A percentile compares a stretch with the other conserved stretches of the same genome.
These are phyloP conservation scores for Claviceps paspali DNA, from an alignment of 2,329 filamentous ascomycete genomes.

Conservation along the genomic window DNA sequence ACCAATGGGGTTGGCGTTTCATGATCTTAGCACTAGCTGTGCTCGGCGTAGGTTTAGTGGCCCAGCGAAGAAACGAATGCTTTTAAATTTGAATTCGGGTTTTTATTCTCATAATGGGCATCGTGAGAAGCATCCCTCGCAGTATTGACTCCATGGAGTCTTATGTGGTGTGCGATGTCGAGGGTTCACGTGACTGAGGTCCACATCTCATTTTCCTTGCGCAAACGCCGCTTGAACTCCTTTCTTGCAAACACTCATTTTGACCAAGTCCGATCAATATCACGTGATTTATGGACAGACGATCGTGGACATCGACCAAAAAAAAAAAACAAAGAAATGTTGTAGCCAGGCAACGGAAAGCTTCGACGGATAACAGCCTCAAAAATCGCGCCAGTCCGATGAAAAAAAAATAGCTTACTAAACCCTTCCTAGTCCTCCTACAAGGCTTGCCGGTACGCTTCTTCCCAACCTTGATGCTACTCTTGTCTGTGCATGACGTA, in stretches of 20 bases:
- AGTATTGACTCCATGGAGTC: too few relatives aligned
- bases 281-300: slow-evolving; percentile 18
- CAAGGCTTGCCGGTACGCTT: slow-evolving; percentile 20
- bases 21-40: slow-evolving; percentile 1
- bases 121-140: too few relatives aligned
- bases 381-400: slow-evolving; percentile 13
- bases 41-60: slow-evolving; percentile 1
- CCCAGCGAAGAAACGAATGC: background rate
- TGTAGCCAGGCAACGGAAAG: slow-evolving; percentile 8
- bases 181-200: slow-evolving; percentile 1
- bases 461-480: background rate
- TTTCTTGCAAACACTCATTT: slow-evolving; percentile 1
- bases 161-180: background rate
- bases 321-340: slow-evolving; percentile 12
- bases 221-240: background rate
- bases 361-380: slow-evolving; percentile 10
- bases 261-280: too few relatives aligned
- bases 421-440: slow-evolving; percentile 14
- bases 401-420: slow-evolving; percentile 12
- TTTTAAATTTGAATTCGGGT: too few relatives aligned
- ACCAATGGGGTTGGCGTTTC: slow-evolving; percentile 20
- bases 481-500: slow-evolving; percentile 10
- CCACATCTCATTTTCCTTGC: too few relatives aligned
- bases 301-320: slow-evolving; percentile 13
- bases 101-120: too few relatives aligned